Base-by-base conservation (phyloP, 495 filamentous ascomycete species). In the Haplographium delicatum region DNA sequence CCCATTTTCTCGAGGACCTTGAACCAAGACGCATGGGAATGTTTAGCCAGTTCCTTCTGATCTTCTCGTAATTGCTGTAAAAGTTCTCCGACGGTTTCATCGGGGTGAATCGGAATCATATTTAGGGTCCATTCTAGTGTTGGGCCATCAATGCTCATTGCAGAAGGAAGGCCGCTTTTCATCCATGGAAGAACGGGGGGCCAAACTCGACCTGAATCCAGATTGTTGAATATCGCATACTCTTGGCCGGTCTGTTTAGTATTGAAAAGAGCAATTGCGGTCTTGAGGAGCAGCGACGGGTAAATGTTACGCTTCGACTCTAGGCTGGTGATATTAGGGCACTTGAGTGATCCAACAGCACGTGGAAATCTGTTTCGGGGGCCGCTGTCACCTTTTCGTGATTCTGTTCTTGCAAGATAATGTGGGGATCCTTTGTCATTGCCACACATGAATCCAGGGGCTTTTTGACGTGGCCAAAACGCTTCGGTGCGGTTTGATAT, bases 81-180 rank as follows among this genome's bases (percentile, higher is more conserved):
- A 1, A 50, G 13, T 4, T 31, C 4, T 23, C 15, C 34, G 20
- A 50, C 35, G 8, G 34, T 40, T 11, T 50, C 47, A 18, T 38
- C 10, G 3, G 9, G 34, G 2, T 16, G 5, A 5, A 50, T 19
- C 7, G 15, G 35, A 18, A 50, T 6, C 25, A 40, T 50, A 11
- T 41, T 40, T 2, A 13, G n/a, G 7, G 23, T 41, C 37, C 22
- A 39, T 18, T 41, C 34, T 6, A 50, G 2, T 13, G 24, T 41
- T 5, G 47, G 47, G 3, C 47, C 47, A 38, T 42, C 35, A 19
- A 42, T 35, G 4, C 5, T 11, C 35, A 50, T 41, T 11, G 47
- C 35, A 7, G 34, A 18, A 18, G 47, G 47, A 26, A 47, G 33
- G 4, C 10, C 20, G 5, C 4, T 9, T 5, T n/a, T 20, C 22